Evolutionary conservation across 2,329 filamentous ascomycete genomes (phyloP).

Genomic region (Cordyceps pruinosa): DNA sequence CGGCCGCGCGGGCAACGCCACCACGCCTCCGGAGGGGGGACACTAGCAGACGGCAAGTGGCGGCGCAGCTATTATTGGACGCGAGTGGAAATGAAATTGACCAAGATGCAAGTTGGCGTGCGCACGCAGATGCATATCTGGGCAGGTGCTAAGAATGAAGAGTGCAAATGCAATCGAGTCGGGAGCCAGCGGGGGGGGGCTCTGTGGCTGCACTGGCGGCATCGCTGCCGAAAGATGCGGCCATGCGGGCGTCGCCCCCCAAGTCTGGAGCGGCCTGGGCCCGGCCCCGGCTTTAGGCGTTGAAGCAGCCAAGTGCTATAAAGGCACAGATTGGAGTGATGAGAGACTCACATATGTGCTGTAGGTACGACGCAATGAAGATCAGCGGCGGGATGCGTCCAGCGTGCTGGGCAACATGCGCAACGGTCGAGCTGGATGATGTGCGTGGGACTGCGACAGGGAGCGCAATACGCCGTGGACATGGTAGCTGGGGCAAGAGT

Average conservation of each 20-base stretch:
- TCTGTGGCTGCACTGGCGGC: slow-evolving; percentile 1
- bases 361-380: not conserved
- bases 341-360: not conserved
- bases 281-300: not conserved
- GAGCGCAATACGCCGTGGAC: not conserved
- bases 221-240: not conserved
- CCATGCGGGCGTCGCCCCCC: not conserved
- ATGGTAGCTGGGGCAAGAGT: not conserved
- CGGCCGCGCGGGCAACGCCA: not conserved
- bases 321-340: no score
- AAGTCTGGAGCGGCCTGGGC: slow-evolving; percentile 9
- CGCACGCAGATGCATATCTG: not conserved
- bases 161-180: not conserved
- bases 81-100: not conserved
- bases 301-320: not conserved
- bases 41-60: not conserved
- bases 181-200: not conserved
- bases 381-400: not conserved
- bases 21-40: not conserved
- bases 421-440: not conserved
- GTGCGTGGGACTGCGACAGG: not conserved
- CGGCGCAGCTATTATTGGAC: slow-evolving; percentile 1
- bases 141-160: not conserved
- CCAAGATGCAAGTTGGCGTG: not conserved
- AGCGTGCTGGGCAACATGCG: not conserved